These are phyloP conservation scores for Xylaria multiplex DNA, from an alignment of 2,329 filamentous ascomycete genomes.

Conservation along the genomic window DNA sequence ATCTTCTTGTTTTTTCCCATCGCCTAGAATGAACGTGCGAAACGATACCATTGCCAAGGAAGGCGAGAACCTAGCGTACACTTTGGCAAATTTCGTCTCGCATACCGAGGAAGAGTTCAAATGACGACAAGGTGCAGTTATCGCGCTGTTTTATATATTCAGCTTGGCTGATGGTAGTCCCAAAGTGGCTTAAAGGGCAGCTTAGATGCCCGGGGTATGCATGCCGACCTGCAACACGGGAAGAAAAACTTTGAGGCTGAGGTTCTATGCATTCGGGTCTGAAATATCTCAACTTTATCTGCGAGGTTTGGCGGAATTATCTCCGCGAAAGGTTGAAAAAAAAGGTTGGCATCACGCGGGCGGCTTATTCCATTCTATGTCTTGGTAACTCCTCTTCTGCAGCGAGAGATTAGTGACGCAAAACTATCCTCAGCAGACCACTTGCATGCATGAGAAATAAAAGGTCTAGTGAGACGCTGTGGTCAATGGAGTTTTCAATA, in stretches of 20 bases:
- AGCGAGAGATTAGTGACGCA: background rate
- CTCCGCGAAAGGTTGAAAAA: background rate
- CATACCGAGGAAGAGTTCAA: slow-evolving; percentile 19
- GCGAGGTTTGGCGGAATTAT: slow-evolving; percentile 10
- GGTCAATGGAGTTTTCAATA: background rate
- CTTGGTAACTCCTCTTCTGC: background rate
- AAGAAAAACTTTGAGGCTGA: background rate
- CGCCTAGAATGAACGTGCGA: background rate
- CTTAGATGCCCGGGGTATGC: slow-evolving; percentile 11
- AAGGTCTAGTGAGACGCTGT: background rate
- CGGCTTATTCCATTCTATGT: slow-evolving; percentile 8
- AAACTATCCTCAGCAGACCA: background rate
- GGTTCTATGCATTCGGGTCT: background rate
- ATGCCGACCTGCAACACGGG: background rate
- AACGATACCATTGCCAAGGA: background rate
- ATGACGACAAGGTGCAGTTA: slow-evolving; percentile 10
- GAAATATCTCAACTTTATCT: background rate
- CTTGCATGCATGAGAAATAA: slow-evolving; percentile 14
- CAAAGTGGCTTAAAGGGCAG: slow-evolving; percentile 22
- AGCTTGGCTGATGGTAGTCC: slow-evolving; percentile 32
- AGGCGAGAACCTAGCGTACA: background rate
- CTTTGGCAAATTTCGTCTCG: slow-evolving; percentile 17
- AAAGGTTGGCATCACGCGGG: background rate
- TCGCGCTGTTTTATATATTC: slow-evolving; percentile 13
- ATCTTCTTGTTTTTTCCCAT: background rate